phyloP scores from a whole-genome alignment of 2,329 filamentous ascomycete species.

The Allantophomopsis cytisporea region DNA sequence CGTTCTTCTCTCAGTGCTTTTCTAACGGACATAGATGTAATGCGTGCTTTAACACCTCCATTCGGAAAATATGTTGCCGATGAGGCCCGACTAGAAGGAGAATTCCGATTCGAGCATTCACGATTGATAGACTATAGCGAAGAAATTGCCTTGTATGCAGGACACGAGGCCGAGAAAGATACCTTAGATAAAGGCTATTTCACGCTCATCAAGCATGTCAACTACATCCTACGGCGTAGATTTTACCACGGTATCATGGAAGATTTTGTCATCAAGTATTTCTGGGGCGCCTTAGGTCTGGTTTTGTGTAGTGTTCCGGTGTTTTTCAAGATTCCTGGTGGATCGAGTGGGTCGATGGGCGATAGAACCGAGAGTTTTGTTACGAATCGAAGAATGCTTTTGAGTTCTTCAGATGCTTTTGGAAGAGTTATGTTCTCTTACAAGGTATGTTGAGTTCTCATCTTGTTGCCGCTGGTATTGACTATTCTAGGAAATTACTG shows the following conservation, averaged over 20 bases:
- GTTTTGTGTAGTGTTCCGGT: constrained; percentile 89
- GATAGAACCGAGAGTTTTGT: constrained; percentile 70
- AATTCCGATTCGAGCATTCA: constrained; percentile 92
- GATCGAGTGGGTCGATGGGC: constrained; percentile 42
- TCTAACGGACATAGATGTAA: constrained; percentile 36
- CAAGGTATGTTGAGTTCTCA: constrained; percentile 32
- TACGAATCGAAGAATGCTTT: constrained; percentile 81
- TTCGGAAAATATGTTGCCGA: constrained; percentile 98
- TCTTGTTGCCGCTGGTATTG: background rate
- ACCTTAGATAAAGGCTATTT: constrained; percentile 97
- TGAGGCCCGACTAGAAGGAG: constrained; percentile 84
- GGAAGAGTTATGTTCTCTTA: constrained; percentile 96
- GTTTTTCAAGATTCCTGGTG: constrained; percentile 81
- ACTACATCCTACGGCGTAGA: constrained; percentile 74
- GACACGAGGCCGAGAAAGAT: constrained; percentile 90
- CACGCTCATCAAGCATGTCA: constrained; percentile 97
- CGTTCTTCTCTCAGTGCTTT: background rate
- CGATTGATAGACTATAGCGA: constrained; percentile 92
- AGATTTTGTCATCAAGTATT: constrained; percentile 98
- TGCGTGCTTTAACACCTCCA: constrained; percentile 87
- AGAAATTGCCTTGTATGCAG: constrained; percentile 83
- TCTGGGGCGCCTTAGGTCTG: constrained; percentile 90
- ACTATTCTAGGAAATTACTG: constrained; percentile 57
- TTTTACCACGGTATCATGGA: constrained; percentile 99
- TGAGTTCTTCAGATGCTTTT: constrained; percentile 91